Percentiles rank a stretch among this genome's conserved stretches.
phyloP scores from a whole-genome alignment of 1,284 basidiomycete genomes.

The Mycosarcoma maydis region DNA sequence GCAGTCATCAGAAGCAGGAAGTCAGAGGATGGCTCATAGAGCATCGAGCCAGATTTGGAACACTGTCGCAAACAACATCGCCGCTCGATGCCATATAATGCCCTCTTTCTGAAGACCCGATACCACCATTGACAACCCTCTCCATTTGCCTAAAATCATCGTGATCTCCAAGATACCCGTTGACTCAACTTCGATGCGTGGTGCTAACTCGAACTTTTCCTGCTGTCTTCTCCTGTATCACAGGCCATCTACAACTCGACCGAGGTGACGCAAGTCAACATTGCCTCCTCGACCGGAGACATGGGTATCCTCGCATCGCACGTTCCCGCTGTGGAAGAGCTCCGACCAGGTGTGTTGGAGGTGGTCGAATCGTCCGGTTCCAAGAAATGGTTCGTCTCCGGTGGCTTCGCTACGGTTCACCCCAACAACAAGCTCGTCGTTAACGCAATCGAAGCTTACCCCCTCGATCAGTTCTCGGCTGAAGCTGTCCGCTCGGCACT shows the following conservation, averaged over 20 bases:
- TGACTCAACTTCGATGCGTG: too few species aligned
- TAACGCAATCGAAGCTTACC: constrained; percentile 95
- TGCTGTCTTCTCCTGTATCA: neutral
- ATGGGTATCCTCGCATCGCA: constrained; percentile 66
- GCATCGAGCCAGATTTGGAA: too few species aligned
- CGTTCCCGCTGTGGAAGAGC: constrained; percentile 65
- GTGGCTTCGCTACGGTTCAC: constrained; percentile 97
- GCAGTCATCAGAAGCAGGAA: too few species aligned
- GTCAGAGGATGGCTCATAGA: too few species aligned
- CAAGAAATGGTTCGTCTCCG: constrained; percentile 75
- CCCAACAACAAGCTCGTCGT: constrained; percentile 96
- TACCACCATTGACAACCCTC: too few species aligned
- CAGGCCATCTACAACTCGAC: constrained; percentile 59
- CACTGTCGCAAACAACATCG: too few species aligned
- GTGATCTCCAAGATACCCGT: too few species aligned
- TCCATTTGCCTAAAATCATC: too few species aligned
- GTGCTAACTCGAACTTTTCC: too few species aligned
- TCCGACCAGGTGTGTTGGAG: constrained; percentile 65
- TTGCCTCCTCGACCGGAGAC: constrained; percentile 61
- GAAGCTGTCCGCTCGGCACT: constrained; percentile 91
- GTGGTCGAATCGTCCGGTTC: constrained; percentile 63
- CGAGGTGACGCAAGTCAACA: constrained; percentile 64
- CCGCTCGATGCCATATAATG: too few species aligned
- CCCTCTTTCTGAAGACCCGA: too few species aligned
- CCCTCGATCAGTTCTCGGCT: constrained; percentile 86